A percentile compares a stretch with the other conserved stretches of the same genome.
phyloP scores from a whole-genome alignment of 1,284 basidiomycete species.

The Heterobasidion parviporum region DNA sequence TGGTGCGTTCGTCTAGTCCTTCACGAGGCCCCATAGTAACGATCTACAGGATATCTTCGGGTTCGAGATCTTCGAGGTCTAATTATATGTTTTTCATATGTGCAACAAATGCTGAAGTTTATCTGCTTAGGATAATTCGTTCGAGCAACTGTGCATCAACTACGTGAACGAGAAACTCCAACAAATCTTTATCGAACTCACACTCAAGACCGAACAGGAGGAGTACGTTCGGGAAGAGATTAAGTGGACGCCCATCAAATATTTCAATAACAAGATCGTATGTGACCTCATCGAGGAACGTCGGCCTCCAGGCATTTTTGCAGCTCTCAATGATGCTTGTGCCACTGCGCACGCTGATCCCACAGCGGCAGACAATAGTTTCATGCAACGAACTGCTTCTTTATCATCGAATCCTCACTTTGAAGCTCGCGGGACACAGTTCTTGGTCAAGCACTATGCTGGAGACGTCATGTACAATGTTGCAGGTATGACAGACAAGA shows the following conservation, averaged over 20 bases:
- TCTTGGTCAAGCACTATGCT: conserved; percentile 91
- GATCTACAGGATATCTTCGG: conserved; percentile 85
- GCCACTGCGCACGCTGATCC: conserved; percentile 98
- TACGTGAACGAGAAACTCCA: conserved; percentile 99
- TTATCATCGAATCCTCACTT: conserved; percentile 85
- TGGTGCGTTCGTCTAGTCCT: conserved; percentile 38
- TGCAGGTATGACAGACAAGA: conserved; percentile 99
- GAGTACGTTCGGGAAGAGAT: conserved; percentile 98
- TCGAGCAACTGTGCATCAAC: conserved; percentile 99
- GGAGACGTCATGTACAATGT: conserved; percentile 99
- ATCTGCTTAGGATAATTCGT: conserved; percentile 74
- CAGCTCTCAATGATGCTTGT: conserved; percentile 96
- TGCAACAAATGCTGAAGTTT: not conserved
- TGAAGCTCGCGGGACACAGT: conserved; percentile 85
- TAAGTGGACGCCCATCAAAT: conserved; percentile 99
- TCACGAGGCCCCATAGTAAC: not conserved
- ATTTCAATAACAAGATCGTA: conserved; percentile 95
- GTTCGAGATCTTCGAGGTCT: conserved; percentile 93
- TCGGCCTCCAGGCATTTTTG: conserved; percentile 95
- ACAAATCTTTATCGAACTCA: conserved; percentile 99
- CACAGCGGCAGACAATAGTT: conserved; percentile 93
- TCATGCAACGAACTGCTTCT: conserved; percentile 84
- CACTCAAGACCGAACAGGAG: conserved; percentile 98
- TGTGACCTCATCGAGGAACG: conserved; percentile 98
- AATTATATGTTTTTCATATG: conserved; percentile 4